These are phyloP conservation scores for Rhodotorula sp. DNA, from an alignment of 1,284 basidiomycete species.

Conservation along the genomic window DNA sequence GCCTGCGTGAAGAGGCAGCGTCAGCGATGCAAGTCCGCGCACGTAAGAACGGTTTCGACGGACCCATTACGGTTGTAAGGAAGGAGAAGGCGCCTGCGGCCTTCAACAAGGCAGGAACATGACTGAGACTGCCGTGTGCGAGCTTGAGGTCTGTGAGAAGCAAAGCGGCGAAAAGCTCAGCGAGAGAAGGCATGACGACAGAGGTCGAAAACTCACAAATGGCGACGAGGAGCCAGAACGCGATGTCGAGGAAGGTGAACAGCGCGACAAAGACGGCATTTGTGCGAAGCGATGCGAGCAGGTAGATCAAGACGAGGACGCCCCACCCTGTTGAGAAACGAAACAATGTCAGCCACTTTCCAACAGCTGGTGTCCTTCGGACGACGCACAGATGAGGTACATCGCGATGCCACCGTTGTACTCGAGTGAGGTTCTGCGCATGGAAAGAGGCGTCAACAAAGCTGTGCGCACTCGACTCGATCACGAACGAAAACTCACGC, in stretches of 20 bases:
- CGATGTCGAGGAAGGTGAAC: constrained; percentile 40
- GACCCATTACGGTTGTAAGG: constrained; percentile 35
- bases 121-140: constrained; percentile 18
- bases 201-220: constrained; percentile 10
- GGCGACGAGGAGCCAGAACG: constrained; percentile 32
- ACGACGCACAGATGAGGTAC: constrained; percentile 14
- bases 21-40: background rate
- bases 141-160: constrained; percentile 31
- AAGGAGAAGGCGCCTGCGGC: constrained; percentile 42
- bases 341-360: constrained; percentile 11
- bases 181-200: background rate
- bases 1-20: background rate
- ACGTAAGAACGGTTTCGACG: background rate
- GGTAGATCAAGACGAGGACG: constrained; percentile 38
- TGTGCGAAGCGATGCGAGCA: constrained; percentile 41
- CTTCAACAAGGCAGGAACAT: constrained; percentile 20
- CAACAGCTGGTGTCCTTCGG: too few species aligned
- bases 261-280: constrained; percentile 43
- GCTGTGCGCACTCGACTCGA: too few species aligned
- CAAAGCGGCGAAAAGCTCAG: too few species aligned
- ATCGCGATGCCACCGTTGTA: constrained; percentile 38
- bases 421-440: constrained; percentile 2
- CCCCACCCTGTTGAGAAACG: constrained; percentile 27
- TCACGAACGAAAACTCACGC: constrained; percentile 7
- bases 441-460: background rate